Conservation (phyloP, 495 filamentous ascomycete species). For the Tuber magnatum region DNA sequence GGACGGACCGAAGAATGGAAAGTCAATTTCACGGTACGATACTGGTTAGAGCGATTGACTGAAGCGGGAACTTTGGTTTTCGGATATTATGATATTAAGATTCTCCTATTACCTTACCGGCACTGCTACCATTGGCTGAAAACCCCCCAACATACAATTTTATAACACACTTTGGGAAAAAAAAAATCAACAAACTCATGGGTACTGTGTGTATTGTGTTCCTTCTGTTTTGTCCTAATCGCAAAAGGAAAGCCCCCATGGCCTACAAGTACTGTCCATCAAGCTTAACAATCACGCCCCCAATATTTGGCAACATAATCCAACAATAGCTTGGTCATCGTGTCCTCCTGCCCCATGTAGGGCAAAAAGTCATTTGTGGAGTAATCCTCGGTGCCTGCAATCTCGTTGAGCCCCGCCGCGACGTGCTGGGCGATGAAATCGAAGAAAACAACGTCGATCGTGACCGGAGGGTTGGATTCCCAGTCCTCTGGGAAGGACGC, state of each 20-base stretch:
- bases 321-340: conserved; percentile 65
- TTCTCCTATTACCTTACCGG: neutral
- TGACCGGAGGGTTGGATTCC: conserved; percentile 51
- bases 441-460: conserved; percentile 78
- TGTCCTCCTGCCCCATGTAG: conserved; percentile 56
- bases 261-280: neutral
- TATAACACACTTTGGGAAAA: neutral
- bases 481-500: conserved; percentile 49
- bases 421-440: conserved; percentile 83
- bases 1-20: neutral
- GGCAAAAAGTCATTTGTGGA: conserved; percentile 51
- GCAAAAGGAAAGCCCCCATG: neutral
- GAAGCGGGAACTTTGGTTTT: neutral
- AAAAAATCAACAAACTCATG: no score
- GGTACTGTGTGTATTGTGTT: neutral
- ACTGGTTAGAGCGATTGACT: neutral
- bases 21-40: neutral
- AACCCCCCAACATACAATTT: no score
- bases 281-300: conserved; percentile 48
- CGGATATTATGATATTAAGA: neutral
- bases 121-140: neutral
- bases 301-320: conserved; percentile 77
- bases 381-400: conserved; percentile 55
- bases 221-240: neutral
- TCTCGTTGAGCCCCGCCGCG: conserved; percentile 59